Conservation (phyloP, 176 grass and related monocot species). For the Oryza glumipatula region DNA sequence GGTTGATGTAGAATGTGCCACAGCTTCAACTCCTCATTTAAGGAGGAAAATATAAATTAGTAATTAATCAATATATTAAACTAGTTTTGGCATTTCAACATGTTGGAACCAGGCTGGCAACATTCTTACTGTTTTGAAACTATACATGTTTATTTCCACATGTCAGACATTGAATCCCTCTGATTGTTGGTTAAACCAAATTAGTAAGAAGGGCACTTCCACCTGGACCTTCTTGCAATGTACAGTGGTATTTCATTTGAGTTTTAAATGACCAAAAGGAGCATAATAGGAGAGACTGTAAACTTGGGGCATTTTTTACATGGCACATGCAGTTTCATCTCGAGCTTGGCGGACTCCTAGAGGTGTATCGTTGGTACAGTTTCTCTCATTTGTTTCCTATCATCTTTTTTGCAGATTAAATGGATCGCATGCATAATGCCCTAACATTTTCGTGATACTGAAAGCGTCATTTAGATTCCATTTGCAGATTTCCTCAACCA, state of each 20-base stretch:
- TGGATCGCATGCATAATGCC: neutral
- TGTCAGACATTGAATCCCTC: neutral
- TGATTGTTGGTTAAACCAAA: neutral
- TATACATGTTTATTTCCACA: neutral
- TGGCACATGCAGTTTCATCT: constrained; percentile 62
- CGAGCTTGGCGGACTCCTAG: constrained; percentile 67
- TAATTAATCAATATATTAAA: no score
- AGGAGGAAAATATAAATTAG: no score
- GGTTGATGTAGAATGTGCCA: no score
- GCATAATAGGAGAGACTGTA: constrained; percentile 1
- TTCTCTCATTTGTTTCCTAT: constrained; percentile 25
- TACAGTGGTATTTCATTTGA: neutral
- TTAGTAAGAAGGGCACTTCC: neutral
- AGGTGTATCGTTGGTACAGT: constrained; percentile 77
- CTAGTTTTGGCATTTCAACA: neutral
- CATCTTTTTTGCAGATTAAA: constrained; percentile 22
- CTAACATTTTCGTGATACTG: constrained; percentile 29
- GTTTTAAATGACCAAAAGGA: neutral
- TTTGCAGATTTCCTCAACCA: constrained; percentile 98
- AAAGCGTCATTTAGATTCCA: constrained; percentile 68
- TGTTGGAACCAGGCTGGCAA: neutral
- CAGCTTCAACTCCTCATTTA: no score
- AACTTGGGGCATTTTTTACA: constrained; percentile 36
- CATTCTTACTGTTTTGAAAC: neutral
- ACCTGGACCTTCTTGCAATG: neutral